These are phyloP conservation scores for Penicillium canescens DNA, from an alignment of 495 filamentous ascomycete genomes.

Conservation along the genomic window DNA sequence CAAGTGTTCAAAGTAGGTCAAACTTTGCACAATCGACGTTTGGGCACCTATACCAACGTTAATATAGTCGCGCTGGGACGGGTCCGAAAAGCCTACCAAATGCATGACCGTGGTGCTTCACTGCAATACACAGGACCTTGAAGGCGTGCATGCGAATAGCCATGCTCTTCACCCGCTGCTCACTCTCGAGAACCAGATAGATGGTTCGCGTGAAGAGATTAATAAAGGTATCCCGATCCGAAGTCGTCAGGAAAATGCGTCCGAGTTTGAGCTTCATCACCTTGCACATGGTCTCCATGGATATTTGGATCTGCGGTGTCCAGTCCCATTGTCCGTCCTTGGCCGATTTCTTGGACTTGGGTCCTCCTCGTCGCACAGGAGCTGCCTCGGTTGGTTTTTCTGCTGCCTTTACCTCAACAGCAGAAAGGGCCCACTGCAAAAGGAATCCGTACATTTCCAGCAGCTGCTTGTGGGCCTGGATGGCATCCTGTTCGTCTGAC, in stretches of 20 bases:
- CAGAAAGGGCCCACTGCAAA: constrained; percentile 90
- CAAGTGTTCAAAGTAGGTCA: constrained; percentile 97
- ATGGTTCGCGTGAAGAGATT: constrained; percentile 90
- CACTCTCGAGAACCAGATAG: constrained; percentile 91
- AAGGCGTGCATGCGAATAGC: constrained; percentile 94
- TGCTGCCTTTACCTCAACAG: constrained; percentile 87
- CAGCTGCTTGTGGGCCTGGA: constrained; percentile 82
- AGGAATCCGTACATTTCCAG: constrained; percentile 95
- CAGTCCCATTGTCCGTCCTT: constrained; percentile 89
- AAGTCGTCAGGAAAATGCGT: constrained; percentile 92
- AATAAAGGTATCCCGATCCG: constrained; percentile 95
- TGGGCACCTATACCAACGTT: constrained; percentile 70
- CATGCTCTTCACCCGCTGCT: constrained; percentile 88
- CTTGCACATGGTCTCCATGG: constrained; percentile 93
- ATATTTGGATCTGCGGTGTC: constrained; percentile 78
- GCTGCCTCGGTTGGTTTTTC: constrained; percentile 77
- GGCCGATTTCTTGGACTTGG: constrained; percentile 74
- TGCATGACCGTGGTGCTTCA: constrained; percentile 97
- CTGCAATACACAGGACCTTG: constrained; percentile 92
- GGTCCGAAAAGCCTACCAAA: constrained; percentile 63
- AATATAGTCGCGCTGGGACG: not conserved
- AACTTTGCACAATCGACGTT: constrained; percentile 94
- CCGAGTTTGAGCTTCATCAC: constrained; percentile 89
- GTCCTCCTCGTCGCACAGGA: constrained; percentile 66
- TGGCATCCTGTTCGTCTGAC: constrained; percentile 82